Base-by-base conservation (phyloP, 306 rosid genomes). In the Hylodesmum podocarpum region DNA sequence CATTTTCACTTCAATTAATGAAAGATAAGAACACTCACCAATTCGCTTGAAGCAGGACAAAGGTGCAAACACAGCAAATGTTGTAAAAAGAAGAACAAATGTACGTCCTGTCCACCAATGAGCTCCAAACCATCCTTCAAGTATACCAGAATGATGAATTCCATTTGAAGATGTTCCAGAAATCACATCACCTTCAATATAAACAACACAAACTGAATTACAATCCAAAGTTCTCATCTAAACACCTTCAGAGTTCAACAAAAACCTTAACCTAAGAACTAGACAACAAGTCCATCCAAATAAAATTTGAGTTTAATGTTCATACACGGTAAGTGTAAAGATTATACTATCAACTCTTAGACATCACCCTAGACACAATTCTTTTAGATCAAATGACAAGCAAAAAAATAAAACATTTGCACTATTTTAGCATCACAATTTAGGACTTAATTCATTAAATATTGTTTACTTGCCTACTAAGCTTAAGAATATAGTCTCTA, bases 111-210 rank as follows among this genome's bases (percentile, higher is more conserved):
- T 93, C 98, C 95, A 93, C 98, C 96, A 91, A 12, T 86, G 87
- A 41, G 50, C 86, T 73, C 98, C 98, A 83, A 93, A 93, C 98
- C 98, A 89, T 57, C 96, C 96, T 86, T 93, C 98, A 68, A 93
- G 87, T 13, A 93, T 77, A 46, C 98, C 98, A 1, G 81, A 27
- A 54, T 93, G 98, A 83, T 91, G 96, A 88, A 62, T 82, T 76
- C 84, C 91, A 81, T 79, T 81, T 28, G 97, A 86, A 67, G 96
- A 77, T 65, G 98, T 93, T 79, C 98, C 98, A 29, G 98, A 93
- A 34, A 93, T 85, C 85, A 93, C 98, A 77, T 93, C 98, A 69
- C 98, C 98, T 93, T 61, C 82, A 75, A 64, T n/a, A 69, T 47
- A 66, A 81, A 76, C 19, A 85, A 71, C 64, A 67, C 37, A 84